Evolutionary conservation across 176 grass and related monocot species (phyloP).

Genomic region (Avena atlantica): DNA sequence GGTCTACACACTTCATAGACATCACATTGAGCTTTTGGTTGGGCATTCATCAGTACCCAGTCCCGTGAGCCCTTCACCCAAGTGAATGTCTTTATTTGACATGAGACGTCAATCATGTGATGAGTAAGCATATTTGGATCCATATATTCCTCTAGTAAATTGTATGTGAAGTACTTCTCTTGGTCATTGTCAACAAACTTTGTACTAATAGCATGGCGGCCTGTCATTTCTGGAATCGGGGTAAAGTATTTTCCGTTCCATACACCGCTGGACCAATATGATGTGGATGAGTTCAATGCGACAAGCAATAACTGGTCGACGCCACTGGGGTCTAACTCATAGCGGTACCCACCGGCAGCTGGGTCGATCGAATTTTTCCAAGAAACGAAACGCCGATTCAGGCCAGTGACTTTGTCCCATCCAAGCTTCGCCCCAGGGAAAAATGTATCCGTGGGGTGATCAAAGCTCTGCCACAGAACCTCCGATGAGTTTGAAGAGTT

Average conservation of each 20-base stretch:
- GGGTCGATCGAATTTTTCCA: too few relatives aligned
- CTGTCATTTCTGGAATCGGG: conserved; percentile 23
- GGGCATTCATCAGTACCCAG: not conserved
- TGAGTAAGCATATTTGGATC: not conserved
- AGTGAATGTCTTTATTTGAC: not conserved
- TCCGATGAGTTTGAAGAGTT: too few relatives aligned
- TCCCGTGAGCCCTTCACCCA: not conserved
- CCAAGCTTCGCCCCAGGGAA: too few relatives aligned
- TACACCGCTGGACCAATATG: conserved; percentile 26
- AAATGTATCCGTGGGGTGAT: too few relatives aligned
- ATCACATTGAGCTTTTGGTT: too few relatives aligned
- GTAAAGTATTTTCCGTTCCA: conserved; percentile 52
- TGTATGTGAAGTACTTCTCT: conserved; percentile 44
- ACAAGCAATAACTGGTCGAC: not conserved
- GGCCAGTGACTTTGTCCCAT: too few relatives aligned
- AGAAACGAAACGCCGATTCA: too few relatives aligned
- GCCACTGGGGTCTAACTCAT: not conserved
- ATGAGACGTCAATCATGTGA: not conserved
- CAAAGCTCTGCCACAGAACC: too few relatives aligned
- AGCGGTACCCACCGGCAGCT: too few relatives aligned
- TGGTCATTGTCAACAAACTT: conserved; percentile 35
- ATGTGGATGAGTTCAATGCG: not conserved
- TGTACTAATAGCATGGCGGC: not conserved
- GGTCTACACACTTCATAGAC: too few relatives aligned
- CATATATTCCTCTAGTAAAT: not conserved